Base-by-base conservation (phyloP, 1,284 basidiomycete genomes). In the Microbotryum scabiosae region DNA sequence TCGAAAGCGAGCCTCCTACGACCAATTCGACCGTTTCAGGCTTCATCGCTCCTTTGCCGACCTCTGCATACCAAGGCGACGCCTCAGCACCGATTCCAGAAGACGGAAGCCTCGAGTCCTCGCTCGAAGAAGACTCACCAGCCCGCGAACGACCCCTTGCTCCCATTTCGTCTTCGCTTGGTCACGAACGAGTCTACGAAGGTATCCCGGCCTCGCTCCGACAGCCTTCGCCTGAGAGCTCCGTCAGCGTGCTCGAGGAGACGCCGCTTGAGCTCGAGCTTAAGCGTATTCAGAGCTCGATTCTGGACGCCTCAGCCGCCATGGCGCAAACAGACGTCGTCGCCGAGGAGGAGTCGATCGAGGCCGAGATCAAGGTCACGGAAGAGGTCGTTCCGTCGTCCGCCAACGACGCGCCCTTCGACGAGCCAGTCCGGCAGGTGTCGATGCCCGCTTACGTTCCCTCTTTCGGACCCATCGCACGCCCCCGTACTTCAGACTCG, bases 261-360 rank as follows among this genome's bases (percentile, higher is more conserved):
- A 55, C 54, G 44, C 54, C 54, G 36, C 32, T 36, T 23, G 32
- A 23, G 44, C 44, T 55, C 48, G 48, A 50, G 48, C 48, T 20
- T 43, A 25, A 18, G 25, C 45, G 36, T 3, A 47, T 41, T 18
- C 36, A 41, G 36, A 41, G 36, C 10, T 41, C 36, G 14, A 41
- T 41, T 12, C 36, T 41, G 36, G 36, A 4, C 36, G 36, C 36
- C 3, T 41, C 36, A 18, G 36, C 36, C 12, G 36, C 16, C 36
- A 12, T 41, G 3, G 36, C 36, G 36, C 25, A n/a, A 23, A 9
- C 26, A 60, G 53, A 46, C 21, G 10, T 23, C 3, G 26, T 30
- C 4, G n/a, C 12, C 32, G 59, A 32, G 8, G 36, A 41, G 16
- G 36, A 41, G 36, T 18, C 26, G 9, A 36, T 55, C 28, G n/a